These are phyloP conservation scores for Pythium coloratum DNA, from an alignment of 352 stramenopile species.

Conservation along the genomic window DNA sequence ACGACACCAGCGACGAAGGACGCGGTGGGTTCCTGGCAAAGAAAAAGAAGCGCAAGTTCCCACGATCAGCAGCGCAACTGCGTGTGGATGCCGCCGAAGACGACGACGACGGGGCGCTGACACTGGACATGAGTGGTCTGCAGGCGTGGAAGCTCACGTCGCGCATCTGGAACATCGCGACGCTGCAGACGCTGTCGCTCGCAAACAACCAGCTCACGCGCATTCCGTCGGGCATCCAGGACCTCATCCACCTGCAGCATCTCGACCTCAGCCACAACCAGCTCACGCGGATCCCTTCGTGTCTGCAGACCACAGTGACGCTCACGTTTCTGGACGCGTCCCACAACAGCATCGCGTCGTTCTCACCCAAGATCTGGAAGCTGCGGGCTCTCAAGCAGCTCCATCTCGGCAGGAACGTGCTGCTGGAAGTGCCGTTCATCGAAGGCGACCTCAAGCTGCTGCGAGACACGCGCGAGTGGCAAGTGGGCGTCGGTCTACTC, in stretches of 20 bases:
- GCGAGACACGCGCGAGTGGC: conserved; percentile 71
- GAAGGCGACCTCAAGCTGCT: conserved; percentile 70
- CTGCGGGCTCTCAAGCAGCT: conserved; percentile 44
- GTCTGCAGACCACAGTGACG: conserved; percentile 59
- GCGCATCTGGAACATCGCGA: conserved; percentile 71
- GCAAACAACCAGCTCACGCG: conserved; percentile 52
- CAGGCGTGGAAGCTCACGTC: conserved; percentile 56
- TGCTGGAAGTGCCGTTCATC: conserved; percentile 57
- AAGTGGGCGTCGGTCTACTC: conserved; percentile 61
- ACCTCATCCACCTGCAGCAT: conserved; percentile 52
- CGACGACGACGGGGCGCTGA: conserved; percentile 14
- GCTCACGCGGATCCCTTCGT: conserved; percentile 57
- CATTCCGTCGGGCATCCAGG: conserved; percentile 72
- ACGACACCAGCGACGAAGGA: conserved; percentile 22
- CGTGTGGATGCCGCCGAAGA: conserved; percentile 60
- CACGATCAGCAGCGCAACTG: conserved; percentile 57
- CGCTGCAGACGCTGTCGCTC: conserved; percentile 42
- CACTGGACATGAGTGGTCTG: conserved; percentile 53
- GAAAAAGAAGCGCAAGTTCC: conserved; percentile 37
- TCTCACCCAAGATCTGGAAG: conserved; percentile 73
- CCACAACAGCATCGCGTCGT: conserved; percentile 56
- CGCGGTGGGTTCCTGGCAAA: not conserved
- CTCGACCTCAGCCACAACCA: conserved; percentile 64
- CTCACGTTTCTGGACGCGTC: conserved; percentile 47
- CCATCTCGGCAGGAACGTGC: conserved; percentile 53